These are phyloP conservation scores for Phoma sp. DNA, from an alignment of 2,329 filamentous ascomycete genomes.

Conservation along the genomic window DNA sequence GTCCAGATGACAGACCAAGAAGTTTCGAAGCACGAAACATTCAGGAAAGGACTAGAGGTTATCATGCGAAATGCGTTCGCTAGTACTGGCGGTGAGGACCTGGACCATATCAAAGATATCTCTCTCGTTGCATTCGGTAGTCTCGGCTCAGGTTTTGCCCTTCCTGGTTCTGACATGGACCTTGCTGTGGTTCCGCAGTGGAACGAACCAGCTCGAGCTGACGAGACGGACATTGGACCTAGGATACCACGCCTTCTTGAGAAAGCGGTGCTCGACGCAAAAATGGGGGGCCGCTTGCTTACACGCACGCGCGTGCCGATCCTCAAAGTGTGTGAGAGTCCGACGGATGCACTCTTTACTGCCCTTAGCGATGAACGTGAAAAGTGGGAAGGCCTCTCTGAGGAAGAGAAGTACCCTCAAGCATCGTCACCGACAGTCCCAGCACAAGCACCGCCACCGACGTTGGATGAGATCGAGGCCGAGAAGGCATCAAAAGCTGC, in stretches of 20 bases:
- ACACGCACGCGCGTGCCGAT: constrained; percentile 84
- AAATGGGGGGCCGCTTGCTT: constrained; percentile 77
- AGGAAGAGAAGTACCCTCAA: constrained; percentile 52
- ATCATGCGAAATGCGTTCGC: constrained; percentile 67
- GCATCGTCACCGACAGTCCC: constrained; percentile 21
- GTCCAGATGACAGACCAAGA: constrained; percentile 70
- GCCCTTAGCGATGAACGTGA: constrained; percentile 68
- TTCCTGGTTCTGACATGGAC: constrained; percentile 89
- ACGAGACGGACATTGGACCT: constrained; percentile 54
- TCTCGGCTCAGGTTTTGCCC: constrained; percentile 82
- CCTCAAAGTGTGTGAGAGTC: constrained; percentile 81
- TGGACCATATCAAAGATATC: constrained; percentile 62
- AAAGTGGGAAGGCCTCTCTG: constrained; percentile 70
- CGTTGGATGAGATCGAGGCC: constrained; percentile 15
- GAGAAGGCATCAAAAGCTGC: constrained; percentile 7
- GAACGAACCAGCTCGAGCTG: constrained; percentile 27
- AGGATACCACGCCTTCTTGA: constrained; percentile 77
- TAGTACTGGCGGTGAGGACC: constrained; percentile 43
- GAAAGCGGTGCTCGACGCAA: constrained; percentile 72
- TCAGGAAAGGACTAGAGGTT: constrained; percentile 68
- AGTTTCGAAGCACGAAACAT: constrained; percentile 72
- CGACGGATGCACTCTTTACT: constrained; percentile 64
- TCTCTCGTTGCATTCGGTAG: constrained; percentile 81
- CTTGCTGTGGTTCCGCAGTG: constrained; percentile 74
- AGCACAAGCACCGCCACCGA: constrained; percentile 12